Percentiles rank a stretch among this genome's conserved stretches.
These are phyloP conservation scores for Candida hungchunana DNA, from an alignment of 805 yeast species.

Conservation along the genomic window DNA sequence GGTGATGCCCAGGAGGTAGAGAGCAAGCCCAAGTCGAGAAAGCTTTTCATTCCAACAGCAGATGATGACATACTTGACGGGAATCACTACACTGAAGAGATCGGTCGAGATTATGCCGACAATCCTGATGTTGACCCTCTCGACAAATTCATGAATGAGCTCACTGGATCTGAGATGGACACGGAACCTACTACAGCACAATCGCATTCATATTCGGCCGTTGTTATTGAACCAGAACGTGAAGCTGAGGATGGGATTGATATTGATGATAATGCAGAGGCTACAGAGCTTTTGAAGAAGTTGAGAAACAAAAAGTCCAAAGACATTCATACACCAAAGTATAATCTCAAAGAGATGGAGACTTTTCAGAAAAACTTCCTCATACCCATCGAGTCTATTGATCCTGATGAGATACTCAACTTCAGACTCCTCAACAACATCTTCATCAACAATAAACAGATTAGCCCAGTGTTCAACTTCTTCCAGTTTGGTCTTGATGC, in stretches of 20 bases:
- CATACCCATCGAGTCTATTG: conserved; percentile 42
- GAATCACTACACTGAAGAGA: no score
- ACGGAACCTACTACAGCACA: neutral
- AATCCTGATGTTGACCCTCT: conserved; percentile 43
- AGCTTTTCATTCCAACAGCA: conserved; percentile 21
- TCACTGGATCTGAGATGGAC: conserved; percentile 21
- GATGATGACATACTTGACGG: no score
- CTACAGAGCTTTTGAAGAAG: conserved; percentile 29
- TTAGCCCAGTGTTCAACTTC: conserved; percentile 70
- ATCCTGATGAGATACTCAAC: conserved; percentile 55
- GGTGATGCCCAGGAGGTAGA: conserved; percentile 30
- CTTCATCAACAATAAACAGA: conserved; percentile 23
- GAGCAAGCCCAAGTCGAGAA: conserved; percentile 9
- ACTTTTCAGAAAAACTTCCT: conserved; percentile 61
- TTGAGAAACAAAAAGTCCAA: conserved; percentile 48
- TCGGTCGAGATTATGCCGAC: no score
- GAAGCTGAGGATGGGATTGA: conserved; percentile 29
- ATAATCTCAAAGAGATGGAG: conserved; percentile 36
- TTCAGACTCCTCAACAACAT: conserved; percentile 57
- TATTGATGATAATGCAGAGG: conserved; percentile 31
- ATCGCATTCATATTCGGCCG: no score
- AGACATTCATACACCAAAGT: conserved; percentile 39
- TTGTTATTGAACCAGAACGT: conserved; percentile 17
- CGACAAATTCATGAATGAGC: conserved; percentile 40
- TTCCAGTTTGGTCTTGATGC: conserved; percentile 75